Percentiles rank a stretch among this genome's conserved stretches.
Conservation (phyloP, 1,284 basidiomycete species). For the Trametes versicolor region DNA sequence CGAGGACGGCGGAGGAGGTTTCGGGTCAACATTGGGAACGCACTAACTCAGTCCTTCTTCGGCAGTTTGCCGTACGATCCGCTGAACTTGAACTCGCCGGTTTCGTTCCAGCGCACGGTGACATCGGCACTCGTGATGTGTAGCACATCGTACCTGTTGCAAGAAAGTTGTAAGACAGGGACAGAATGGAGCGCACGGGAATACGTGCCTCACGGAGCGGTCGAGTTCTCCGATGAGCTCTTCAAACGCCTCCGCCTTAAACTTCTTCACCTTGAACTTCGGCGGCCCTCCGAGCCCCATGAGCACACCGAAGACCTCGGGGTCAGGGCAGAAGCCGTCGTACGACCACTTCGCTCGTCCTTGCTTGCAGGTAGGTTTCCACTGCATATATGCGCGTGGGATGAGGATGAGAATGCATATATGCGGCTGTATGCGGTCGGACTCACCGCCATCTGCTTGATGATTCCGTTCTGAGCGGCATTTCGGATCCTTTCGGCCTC, state of each 20-base stretch:
- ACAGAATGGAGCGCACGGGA: too few relatives aligned
- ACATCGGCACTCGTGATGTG: constrained; percentile 54
- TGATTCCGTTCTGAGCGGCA: constrained; percentile 60
- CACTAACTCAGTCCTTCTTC: too few relatives aligned
- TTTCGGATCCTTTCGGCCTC: constrained; percentile 58
- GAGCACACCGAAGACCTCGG: constrained; percentile 59
- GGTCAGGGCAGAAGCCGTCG: constrained; percentile 63
- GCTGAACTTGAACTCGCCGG: constrained; percentile 62
- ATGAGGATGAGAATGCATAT: constrained; percentile 15
- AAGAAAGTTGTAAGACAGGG: too few relatives aligned
- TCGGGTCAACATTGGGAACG: too few relatives aligned
- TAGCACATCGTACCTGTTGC: constrained; percentile 55
- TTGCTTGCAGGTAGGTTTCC: constrained; percentile 62
- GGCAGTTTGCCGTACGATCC: constrained; percentile 57
- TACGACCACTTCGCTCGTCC: constrained; percentile 61
- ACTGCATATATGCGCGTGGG: constrained; percentile 44
- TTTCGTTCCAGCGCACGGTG: constrained; percentile 59
- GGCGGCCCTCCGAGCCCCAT: constrained; percentile 58
- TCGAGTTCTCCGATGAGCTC: constrained; percentile 46
- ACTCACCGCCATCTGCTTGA: constrained; percentile 61
- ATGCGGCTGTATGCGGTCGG: neutral
- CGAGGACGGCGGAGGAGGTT: too few relatives aligned
- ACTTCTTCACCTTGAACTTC: constrained; percentile 63
- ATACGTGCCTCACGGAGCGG: constrained; percentile 41
- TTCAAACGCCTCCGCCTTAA: constrained; percentile 53